phyloP scores from a whole-genome alignment of 2,329 filamentous ascomycete species.

The Aspergillus brasiliensis region DNA sequence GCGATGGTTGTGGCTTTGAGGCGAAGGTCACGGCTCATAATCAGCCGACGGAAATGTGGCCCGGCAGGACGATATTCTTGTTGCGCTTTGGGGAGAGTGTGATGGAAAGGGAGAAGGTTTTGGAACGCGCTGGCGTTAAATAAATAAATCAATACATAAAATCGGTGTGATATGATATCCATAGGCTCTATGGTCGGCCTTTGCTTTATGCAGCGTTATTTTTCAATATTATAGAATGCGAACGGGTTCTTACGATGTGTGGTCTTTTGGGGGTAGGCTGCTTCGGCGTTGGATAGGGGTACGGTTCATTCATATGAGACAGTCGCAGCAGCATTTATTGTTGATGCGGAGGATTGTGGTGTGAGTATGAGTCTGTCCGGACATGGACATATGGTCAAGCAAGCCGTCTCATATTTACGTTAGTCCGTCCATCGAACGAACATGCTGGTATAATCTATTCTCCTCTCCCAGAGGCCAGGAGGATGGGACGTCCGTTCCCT shows the following conservation, averaged over 20 bases:
- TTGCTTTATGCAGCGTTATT: constrained; percentile 3
- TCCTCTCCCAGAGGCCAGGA: constrained; percentile 8
- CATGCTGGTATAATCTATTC: constrained; percentile 2
- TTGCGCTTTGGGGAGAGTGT: constrained; percentile 92
- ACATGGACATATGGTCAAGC: not conserved
- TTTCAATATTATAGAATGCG: not conserved
- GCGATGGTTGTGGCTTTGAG: constrained; percentile 87
- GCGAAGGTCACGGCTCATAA: constrained; percentile 89
- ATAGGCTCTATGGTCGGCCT: not conserved
- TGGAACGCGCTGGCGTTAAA: constrained; percentile 63
- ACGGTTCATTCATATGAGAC: not conserved
- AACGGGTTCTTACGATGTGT: not conserved
- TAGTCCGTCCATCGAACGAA: not conserved
- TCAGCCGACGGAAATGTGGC: constrained; percentile 79
- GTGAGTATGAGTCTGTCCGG: not conserved
- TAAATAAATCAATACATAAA: constrained; percentile 18
- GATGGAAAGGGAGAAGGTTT: constrained; percentile 82
- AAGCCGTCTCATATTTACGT: constrained; percentile 1
- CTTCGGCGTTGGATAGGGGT: not conserved
- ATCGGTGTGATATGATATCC: not conserved
- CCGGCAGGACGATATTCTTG: constrained; percentile 91
- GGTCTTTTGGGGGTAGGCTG: not conserved
- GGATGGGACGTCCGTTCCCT: constrained; percentile 16
- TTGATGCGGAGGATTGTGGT: not conserved
- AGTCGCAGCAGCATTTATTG: not conserved